Evolutionary conservation across 129 eudicot species (phyloP).

Genomic region (Heracleum sosnowskyi): DNA sequence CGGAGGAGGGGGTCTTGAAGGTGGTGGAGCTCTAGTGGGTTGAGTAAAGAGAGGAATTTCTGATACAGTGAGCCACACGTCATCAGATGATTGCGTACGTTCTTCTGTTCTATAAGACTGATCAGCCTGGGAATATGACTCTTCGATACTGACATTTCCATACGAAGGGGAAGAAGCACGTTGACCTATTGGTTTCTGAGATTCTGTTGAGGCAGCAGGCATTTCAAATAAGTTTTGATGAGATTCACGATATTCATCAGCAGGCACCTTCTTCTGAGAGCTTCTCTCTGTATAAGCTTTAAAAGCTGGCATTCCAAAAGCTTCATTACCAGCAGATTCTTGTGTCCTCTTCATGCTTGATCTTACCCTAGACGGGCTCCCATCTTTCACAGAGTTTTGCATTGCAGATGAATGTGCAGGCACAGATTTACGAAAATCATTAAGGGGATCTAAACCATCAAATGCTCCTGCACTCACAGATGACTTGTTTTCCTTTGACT

Average conservation of each 20-base stretch:
- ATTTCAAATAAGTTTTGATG: slow-evolving; percentile 55
- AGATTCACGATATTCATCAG: slow-evolving; percentile 54
- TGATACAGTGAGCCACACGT: slow-evolving; percentile 84
- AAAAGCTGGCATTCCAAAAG: slow-evolving; percentile 37
- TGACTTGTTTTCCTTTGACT: slow-evolving; percentile 37
- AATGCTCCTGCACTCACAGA: slow-evolving; percentile 44
- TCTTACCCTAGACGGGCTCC: slow-evolving; percentile 46
- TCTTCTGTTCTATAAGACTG: slow-evolving; percentile 53
- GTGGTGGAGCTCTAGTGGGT: slow-evolving; percentile 90
- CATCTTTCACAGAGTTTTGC: slow-evolving; percentile 36
- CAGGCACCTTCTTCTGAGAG: slow-evolving; percentile 40
- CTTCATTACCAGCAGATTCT: slow-evolving; percentile 42
- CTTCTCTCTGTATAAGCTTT: slow-evolving; percentile 40
- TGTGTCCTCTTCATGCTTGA: slow-evolving; percentile 23
- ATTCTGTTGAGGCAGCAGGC: slow-evolving; percentile 41
- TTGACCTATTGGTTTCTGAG: slow-evolving; percentile 39
- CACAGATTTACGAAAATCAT: slow-evolving; percentile 52
- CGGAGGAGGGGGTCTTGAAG: slow-evolving; percentile 97
- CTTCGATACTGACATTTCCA: slow-evolving; percentile 17
- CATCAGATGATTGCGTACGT: slow-evolving; percentile 40
- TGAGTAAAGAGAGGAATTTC: slow-evolving; percentile 91
- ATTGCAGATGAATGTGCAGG: slow-evolving; percentile 43
- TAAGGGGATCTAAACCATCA: slow-evolving; percentile 80
- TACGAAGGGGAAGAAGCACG: slow-evolving; percentile 57
- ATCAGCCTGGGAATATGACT: slow-evolving; percentile 42